These are phyloP conservation scores for Pleurotus ostreatus DNA, from an alignment of 768 basidiomycete species.

Conservation along the genomic window DNA sequence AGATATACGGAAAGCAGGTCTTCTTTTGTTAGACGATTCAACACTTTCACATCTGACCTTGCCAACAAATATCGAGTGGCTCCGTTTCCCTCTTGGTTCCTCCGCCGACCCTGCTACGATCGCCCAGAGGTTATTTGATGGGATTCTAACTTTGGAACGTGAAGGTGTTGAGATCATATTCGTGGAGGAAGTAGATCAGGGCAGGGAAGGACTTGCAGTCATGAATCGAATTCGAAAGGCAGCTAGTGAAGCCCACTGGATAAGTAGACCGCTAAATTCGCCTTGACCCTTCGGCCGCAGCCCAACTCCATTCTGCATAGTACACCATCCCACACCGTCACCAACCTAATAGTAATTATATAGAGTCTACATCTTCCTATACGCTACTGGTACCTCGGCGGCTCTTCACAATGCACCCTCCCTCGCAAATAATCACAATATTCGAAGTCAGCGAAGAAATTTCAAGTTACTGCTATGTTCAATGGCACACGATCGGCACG, in stretches of 20 bases:
- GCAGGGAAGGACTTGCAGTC: conserved; percentile 82
- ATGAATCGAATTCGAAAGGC: conserved; percentile 95
- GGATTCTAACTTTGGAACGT: conserved; percentile 74
- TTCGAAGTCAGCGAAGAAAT: too few species aligned
- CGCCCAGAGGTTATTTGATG: conserved; percentile 85
- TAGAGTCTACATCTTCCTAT: too few species aligned
- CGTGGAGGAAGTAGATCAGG: conserved; percentile 80
- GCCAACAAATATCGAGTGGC: conserved; percentile 42
- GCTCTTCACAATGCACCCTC: too few species aligned
- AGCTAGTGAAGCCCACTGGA: conserved; percentile 46
- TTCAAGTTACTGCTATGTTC: background rate
- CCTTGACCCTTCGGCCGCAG: too few species aligned
- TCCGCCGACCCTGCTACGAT: conserved; percentile 57
- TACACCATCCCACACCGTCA: too few species aligned
- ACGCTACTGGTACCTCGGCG: too few species aligned
- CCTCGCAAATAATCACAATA: too few species aligned
- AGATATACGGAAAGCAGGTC: conserved; percentile 50
- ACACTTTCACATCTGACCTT: conserved; percentile 31
- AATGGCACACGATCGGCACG: background rate
- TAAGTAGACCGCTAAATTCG: background rate
- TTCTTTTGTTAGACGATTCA: conserved; percentile 64
- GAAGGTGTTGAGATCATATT: conserved; percentile 78
- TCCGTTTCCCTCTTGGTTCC: conserved; percentile 47
- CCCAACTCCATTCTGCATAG: background rate
- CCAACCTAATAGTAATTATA: too few species aligned